Percentiles rank a stretch among this genome's conserved stretches.
Evolutionary conservation across 78 protist species (phyloP).

Genomic region (slime mould (Dictyostelium discoideum)): DNA sequence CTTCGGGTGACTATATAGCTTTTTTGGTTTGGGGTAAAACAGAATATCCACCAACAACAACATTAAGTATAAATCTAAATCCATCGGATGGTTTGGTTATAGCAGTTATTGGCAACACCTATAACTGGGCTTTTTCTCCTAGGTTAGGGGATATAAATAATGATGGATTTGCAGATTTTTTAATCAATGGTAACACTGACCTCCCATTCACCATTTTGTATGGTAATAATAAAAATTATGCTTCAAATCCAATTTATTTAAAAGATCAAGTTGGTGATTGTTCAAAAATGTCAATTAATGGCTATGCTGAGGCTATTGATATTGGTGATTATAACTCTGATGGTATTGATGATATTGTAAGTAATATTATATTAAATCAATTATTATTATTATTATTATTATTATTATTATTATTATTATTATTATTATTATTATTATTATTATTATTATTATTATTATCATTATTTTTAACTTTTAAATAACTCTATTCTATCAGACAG

Average conservation of each 20-base stretch:
- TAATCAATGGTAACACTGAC: neutral
- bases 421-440: too few relatives aligned
- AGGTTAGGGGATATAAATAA: too few relatives aligned
- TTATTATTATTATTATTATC: too few relatives aligned
- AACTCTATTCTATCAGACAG: neutral
- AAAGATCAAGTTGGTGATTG: neutral
- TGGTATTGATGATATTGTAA: neutral
- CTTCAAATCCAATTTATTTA: neutral
- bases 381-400: too few relatives aligned
- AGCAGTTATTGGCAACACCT: neutral
- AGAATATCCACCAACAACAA: neutral
- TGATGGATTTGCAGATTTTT: neutral
- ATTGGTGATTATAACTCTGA: constrained; percentile 24
- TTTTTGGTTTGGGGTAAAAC: neutral
- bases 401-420: too few relatives aligned
- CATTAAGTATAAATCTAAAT: neutral
- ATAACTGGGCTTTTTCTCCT: neutral
- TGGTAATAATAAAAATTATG: neutral
- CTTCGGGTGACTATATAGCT: too few relatives aligned
- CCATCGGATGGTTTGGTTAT: neutral
- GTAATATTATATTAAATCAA: too few relatives aligned
- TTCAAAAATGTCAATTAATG: too few relatives aligned
- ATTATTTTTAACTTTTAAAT: too few relatives aligned
- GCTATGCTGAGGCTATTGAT: neutral
- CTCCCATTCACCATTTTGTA: neutral